Evolutionary conservation across 1,284 basidiomycete genomes (phyloP).

Genomic region (Cryptococcus neoformans): DNA sequence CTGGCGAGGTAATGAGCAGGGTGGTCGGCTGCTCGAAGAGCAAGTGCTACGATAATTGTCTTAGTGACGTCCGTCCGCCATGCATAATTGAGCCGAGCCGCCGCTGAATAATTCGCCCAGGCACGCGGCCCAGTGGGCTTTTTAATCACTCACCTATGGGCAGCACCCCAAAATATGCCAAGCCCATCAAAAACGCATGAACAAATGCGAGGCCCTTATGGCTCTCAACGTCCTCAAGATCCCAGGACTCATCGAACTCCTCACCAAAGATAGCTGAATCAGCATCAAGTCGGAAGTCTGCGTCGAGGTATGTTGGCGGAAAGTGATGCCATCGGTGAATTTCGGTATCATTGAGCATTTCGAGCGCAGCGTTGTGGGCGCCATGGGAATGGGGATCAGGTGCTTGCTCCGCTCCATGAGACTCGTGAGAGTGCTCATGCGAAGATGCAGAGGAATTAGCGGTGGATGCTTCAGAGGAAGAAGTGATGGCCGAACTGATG

Average conservation of each 20-base stretch:
- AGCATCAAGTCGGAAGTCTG: conserved; percentile 35
- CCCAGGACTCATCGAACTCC: conserved; percentile 34
- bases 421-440: too few relatives aligned
- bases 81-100: not conserved
- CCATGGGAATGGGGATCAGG: conserved; percentile 24
- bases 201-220: conserved; percentile 31
- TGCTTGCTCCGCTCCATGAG: not conserved
- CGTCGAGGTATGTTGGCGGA: conserved; percentile 39
- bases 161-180: conserved; percentile 39
- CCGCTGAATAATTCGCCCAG: too few relatives aligned
- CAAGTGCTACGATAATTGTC: conserved; percentile 23
- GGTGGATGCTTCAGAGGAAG: not conserved
- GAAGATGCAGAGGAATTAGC: not conserved
- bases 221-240: conserved; percentile 21
- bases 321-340: conserved; percentile 38
- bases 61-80: not conserved
- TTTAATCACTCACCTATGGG: conserved; percentile 31
- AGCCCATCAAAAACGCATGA: conserved; percentile 29
- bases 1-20: conserved; percentile 37
- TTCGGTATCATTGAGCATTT: conserved; percentile 29
- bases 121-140: not conserved
- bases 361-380: conserved; percentile 27
- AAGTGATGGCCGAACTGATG: not conserved
- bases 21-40: conserved; percentile 36
- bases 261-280: conserved; percentile 41